Evolutionary conservation across 495 filamentous ascomycete genomes (phyloP), one percentile per base, ranked within the genome.

Genomic region (Xylaria cubensis): DNA sequence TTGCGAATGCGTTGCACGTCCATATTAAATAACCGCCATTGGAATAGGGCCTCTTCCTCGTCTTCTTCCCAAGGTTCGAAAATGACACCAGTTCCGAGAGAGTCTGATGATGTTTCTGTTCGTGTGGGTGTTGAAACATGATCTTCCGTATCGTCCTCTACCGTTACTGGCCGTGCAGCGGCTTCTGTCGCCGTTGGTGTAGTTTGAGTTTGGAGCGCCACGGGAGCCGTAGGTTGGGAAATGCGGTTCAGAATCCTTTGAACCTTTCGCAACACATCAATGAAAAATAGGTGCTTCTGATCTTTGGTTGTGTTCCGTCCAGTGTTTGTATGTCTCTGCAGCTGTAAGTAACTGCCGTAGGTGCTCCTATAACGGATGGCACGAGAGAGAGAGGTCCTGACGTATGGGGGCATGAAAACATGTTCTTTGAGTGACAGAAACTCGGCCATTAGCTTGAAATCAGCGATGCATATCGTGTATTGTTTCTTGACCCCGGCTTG

Each of bases 291-390:
- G 21, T 64, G 39, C 9, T 29, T 64, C 41, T 29, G 48, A n/a
- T 59, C 1, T 59, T 59, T 29, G 7, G 56, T 59, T 59, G 29
- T 7, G 13, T 64, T 42, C 12, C 3, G 10, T 4, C 4, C 5
- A 63, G 59, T 63, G 34, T 9, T 42, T 3, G 34, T 44, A 5
- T 63, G 10, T 64, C 62, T 64, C 24, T 64, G 62, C 24, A 7
- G n/a, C 41, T 64, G 62, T 19, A 64, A 48, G 62, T 64, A 64
- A 32, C 12, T 19, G 62, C 62, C 62, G 41, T 64, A 48, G 21
- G 62, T 64, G 62, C 21, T 64, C 62, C 62, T 64, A 12, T 48
- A 64, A 46, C 41, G 39, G 62, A 64, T 48, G 41, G 62, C 62
- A 48, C 62, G 62, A 32, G 62, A 46, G 62, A 64, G 62, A 32